These are phyloP conservation scores for Cephalotrichum gorgonifer DNA, from an alignment of 2,329 filamentous ascomycete genomes.

Conservation along the genomic window DNA sequence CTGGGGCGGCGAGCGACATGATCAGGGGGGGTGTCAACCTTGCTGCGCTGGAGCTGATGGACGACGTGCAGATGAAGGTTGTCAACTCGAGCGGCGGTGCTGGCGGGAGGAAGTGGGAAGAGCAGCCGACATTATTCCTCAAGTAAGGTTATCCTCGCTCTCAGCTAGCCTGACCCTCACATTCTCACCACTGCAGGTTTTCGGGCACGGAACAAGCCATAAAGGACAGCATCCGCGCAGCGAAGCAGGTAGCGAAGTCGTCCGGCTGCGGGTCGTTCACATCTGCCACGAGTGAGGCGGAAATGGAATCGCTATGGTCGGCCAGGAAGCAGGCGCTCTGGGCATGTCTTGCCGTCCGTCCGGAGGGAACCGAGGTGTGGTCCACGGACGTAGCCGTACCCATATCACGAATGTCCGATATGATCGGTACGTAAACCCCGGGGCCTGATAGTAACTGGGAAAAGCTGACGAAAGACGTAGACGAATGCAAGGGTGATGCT, in stretches of 20 bases:
- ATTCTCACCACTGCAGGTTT: slow-evolving; percentile 28
- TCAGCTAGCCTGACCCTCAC: neutral
- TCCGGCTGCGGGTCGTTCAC: slow-evolving; percentile 51
- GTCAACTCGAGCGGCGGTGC: slow-evolving; percentile 54
- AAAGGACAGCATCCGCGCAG: slow-evolving; percentile 44
- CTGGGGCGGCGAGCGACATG: slow-evolving; percentile 51
- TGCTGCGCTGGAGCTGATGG: slow-evolving; percentile 55
- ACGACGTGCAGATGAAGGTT: slow-evolving; percentile 56
- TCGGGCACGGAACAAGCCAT: slow-evolving; percentile 53
- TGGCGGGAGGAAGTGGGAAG: slow-evolving; percentile 51
- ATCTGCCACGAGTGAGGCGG: slow-evolving; percentile 53
- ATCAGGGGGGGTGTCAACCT: slow-evolving; percentile 56
- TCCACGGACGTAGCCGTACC: slow-evolving; percentile 76
- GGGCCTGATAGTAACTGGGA: neutral
- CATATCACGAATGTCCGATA: slow-evolving; percentile 58
- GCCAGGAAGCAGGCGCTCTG: slow-evolving; percentile 67
- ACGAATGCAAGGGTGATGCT: slow-evolving; percentile 57
- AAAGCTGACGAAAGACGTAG: slow-evolving; percentile 18
- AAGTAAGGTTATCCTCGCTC: slow-evolving; percentile 28
- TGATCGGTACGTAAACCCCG: slow-evolving; percentile 36
- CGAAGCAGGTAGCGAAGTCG: slow-evolving; percentile 43
- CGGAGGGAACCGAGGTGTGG: slow-evolving; percentile 56
- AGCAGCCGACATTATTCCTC: slow-evolving; percentile 63
- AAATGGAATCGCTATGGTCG: slow-evolving; percentile 63
- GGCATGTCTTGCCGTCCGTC: slow-evolving; percentile 57